Percentiles rank a stretch among this genome's conserved stretches.
These are phyloP conservation scores for Litsea cubeba DNA, from an alignment of 164 flowering plant species.

Conservation along the genomic window DNA sequence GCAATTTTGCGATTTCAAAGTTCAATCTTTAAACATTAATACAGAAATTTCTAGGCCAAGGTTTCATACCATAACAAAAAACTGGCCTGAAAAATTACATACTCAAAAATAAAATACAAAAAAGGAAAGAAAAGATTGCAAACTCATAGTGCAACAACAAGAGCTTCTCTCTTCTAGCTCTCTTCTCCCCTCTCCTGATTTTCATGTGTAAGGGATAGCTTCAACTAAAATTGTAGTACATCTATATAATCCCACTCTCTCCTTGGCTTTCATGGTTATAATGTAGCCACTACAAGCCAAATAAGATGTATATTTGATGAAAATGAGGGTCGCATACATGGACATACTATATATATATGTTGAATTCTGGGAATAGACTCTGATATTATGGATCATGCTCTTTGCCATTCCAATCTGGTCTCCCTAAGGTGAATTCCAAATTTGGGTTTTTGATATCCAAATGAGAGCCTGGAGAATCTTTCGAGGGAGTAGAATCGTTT, in stretches of 20 bases:
- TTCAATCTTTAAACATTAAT: not conserved
- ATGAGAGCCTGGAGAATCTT: slow-evolving; percentile 22
- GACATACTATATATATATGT: not conserved
- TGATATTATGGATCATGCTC: slow-evolving; percentile 25
- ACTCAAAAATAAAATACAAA: not conserved
- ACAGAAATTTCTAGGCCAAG: slow-evolving; percentile 6
- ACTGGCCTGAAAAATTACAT: not conserved
- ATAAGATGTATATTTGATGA: not conserved
- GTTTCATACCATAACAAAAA: not conserved
- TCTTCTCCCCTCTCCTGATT: not conserved
- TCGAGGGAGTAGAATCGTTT: slow-evolving; percentile 21
- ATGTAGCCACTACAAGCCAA: not conserved
- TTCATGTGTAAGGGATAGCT: slow-evolving; percentile 4
- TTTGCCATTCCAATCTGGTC: slow-evolving; percentile 57
- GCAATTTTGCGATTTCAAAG: not conserved
- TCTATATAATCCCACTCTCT: not conserved
- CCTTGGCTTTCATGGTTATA: slow-evolving; percentile 1
- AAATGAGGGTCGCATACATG: slow-evolving; percentile 3
- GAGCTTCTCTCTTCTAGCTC: slow-evolving; percentile 7
- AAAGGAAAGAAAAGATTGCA: not conserved
- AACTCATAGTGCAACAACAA: slow-evolving; percentile 5
- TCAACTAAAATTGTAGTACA: slow-evolving; percentile 4
- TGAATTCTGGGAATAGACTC: too few relatives aligned
- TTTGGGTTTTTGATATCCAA: slow-evolving; percentile 42
- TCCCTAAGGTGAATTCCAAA: slow-evolving; percentile 76